phyloP scores from a whole-genome alignment of 2,329 filamentous ascomycete species.

The Chaetomiaceae sp. region DNA sequence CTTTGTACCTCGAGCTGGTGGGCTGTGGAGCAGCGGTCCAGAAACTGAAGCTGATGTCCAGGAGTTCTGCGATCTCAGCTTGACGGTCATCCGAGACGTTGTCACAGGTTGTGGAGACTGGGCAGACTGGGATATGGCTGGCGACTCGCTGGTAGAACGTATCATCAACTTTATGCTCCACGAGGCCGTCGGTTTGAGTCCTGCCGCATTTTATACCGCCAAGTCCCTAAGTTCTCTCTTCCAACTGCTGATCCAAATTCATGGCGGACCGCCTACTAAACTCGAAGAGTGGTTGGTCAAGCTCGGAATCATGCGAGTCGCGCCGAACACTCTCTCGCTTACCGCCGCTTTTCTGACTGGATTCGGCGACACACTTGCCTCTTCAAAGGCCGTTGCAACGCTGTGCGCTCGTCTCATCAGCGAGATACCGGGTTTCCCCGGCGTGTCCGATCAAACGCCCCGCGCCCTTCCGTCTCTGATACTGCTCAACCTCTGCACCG shows the following conservation, averaged over 20 bases:
- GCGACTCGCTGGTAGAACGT: constrained; percentile 35
- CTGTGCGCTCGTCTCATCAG: constrained; percentile 59
- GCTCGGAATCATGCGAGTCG: constrained; percentile 44
- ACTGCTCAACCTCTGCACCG: constrained; percentile 50
- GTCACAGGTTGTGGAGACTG: constrained; percentile 36
- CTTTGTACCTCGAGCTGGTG: constrained; percentile 40
- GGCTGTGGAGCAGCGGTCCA: constrained; percentile 43
- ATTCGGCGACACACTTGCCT: constrained; percentile 46
- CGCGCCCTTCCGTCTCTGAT: constrained; percentile 48
- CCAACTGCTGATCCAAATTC: constrained; percentile 42
- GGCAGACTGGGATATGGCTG: constrained; percentile 33
- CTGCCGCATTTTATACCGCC: constrained; percentile 49
- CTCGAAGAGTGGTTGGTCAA: constrained; percentile 47
- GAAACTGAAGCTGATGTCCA: constrained; percentile 39
- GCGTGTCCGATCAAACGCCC: constrained; percentile 30
- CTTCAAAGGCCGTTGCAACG: constrained; percentile 46
- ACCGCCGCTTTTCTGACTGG: constrained; percentile 49
- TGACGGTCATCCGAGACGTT: constrained; percentile 35
- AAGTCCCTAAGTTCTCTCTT: constrained; percentile 49
- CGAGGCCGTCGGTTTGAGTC: constrained; percentile 39
- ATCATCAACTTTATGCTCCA: constrained; percentile 44
- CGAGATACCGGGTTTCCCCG: constrained; percentile 50
- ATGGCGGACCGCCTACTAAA: constrained; percentile 44
- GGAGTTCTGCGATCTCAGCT: constrained; percentile 40
- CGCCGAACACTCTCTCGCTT: constrained; percentile 43